These are phyloP conservation scores for Herpetospermum pedunculosum DNA, from an alignment of 306 rosid genomes.

Conservation along the genomic window DNA sequence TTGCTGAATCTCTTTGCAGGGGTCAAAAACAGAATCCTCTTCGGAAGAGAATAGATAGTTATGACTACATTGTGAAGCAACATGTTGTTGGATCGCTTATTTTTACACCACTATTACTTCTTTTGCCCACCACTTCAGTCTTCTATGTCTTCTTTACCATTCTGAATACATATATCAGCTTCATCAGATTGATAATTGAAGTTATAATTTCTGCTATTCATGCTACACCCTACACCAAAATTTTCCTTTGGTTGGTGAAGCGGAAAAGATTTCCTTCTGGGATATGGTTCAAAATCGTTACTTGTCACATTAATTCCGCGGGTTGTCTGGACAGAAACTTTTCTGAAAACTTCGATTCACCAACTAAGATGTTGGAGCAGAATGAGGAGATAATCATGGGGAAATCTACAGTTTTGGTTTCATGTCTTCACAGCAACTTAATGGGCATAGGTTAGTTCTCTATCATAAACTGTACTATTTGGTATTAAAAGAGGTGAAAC, in stretches of 20 bases:
- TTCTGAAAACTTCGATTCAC: conserved; percentile 16
- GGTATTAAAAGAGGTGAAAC: neutral
- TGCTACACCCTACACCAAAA: conserved; percentile 70
- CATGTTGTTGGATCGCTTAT: conserved; percentile 85
- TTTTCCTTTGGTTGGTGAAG: conserved; percentile 59
- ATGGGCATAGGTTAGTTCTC: conserved; percentile 61
- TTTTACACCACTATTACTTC: conserved; percentile 69
- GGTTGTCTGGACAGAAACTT: conserved; percentile 14
- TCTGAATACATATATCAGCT: conserved; percentile 49
- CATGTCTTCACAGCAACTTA: conserved; percentile 71
- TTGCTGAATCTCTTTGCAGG: conserved; percentile 43
- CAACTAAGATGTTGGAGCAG: conserved; percentile 21
- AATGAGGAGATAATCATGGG: conserved; percentile 22
- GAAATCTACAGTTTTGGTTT: conserved; percentile 44
- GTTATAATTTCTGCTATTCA: conserved; percentile 55
- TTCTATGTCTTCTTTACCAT: conserved; percentile 84
- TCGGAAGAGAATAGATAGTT: conserved; percentile 82
- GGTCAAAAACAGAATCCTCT: conserved; percentile 97
- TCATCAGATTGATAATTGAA: conserved; percentile 53
- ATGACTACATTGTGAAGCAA: conserved; percentile 83
- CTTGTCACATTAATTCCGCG: conserved; percentile 27
- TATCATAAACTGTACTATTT: conserved; percentile 1
- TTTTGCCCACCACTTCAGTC: conserved; percentile 79
- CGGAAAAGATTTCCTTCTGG: conserved; percentile 73
- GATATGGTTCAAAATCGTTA: conserved; percentile 68